A percentile compares a stretch with the other conserved stretches of the same genome.
phyloP scores from a whole-genome alignment of 1,284 basidiomycete species.

The Flammula alnicola region DNA sequence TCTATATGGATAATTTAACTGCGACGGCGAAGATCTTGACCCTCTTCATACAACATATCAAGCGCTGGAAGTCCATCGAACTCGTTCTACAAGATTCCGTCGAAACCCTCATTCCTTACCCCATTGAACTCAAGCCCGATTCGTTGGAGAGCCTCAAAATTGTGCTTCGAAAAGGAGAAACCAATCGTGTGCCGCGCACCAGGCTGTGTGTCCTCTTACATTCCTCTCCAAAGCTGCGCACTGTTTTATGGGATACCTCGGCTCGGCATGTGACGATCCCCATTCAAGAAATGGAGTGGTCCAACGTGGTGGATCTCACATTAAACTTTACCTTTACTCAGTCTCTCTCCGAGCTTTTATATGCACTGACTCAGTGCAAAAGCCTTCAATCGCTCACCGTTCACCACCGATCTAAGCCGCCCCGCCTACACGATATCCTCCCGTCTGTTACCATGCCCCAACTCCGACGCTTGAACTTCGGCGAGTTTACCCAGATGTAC shows the following conservation, averaged over 20 bases:
- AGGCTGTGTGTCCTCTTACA: not conserved
- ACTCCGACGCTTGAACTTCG: too few species aligned
- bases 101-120: not conserved
- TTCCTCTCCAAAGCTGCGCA: not conserved
- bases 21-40: not conserved
- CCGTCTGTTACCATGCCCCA: too few species aligned
- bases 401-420: not conserved
- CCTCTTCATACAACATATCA: not conserved
- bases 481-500: too few species aligned
- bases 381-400: not conserved
- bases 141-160: not conserved
- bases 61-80: constrained; percentile 2
- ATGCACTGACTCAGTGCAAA: not conserved
- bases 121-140: not conserved
- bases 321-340: too few species aligned
- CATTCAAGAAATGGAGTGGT: too few species aligned
- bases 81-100: not conserved
- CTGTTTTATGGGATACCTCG: not conserved
- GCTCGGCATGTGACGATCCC: too few species aligned
- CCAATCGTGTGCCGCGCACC: not conserved
- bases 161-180: not conserved
- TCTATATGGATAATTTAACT: not conserved
- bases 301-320: too few species aligned
- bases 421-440: too few species aligned
- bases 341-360: not conserved